phyloP scores from a whole-genome alignment of 805 yeast species.

The Saccharomycopsis olivae region DNA sequence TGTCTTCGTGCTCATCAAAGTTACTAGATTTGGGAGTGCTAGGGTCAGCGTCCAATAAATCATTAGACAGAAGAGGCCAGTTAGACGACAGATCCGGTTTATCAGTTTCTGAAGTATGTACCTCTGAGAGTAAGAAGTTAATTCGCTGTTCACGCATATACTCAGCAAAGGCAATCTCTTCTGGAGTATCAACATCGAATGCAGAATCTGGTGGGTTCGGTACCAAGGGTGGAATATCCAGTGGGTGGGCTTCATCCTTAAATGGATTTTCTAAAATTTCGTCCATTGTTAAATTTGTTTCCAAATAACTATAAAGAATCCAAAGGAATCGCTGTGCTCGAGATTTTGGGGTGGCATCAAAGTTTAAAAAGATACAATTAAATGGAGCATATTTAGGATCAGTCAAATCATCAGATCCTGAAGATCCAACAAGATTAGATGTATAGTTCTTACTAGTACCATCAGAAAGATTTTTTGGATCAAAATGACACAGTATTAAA shows the following conservation, averaged over 20 bases:
- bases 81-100: background rate
- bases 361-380: conserved; percentile 63
- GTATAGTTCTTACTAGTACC: conserved; percentile 5
- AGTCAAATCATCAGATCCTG: conserved; percentile 20
- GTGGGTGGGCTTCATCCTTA: conserved; percentile 27
- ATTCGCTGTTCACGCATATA: conserved; percentile 29
- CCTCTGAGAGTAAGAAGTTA: conserved; percentile 19
- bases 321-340: conserved; percentile 72
- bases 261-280: conserved; percentile 51
- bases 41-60: too few species aligned
- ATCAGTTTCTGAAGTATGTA: background rate
- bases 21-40: too few species aligned
- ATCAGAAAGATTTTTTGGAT: conserved; percentile 10
- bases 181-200: conserved; percentile 32
- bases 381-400: conserved; percentile 36
- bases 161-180: conserved; percentile 34
- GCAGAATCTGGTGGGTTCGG: conserved; percentile 22
- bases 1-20: too few species aligned
- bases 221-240: conserved; percentile 30
- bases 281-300: conserved; percentile 50
- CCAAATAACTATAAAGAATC: conserved; percentile 73
- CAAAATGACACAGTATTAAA: conserved; percentile 32
- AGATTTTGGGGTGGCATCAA: conserved; percentile 47
- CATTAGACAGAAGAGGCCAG: background rate
- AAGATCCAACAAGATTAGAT: background rate